These are phyloP conservation scores for Taphrina deformans DNA, from an alignment of 1,139 yeast species.

Conservation along the genomic window DNA sequence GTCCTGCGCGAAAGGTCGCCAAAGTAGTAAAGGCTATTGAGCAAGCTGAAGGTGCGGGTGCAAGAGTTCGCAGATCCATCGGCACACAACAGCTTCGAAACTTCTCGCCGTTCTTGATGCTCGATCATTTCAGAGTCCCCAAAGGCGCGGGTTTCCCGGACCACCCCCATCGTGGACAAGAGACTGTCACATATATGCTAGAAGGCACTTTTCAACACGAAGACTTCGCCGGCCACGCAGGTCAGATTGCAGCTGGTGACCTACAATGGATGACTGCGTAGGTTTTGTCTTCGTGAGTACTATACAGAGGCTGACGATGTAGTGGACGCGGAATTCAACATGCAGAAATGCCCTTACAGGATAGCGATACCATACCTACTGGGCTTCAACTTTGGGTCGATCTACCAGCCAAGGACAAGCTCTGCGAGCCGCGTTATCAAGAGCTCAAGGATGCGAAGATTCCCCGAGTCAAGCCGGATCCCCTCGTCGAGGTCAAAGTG, in stretches of 20 bases:
- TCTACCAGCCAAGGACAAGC: constrained; percentile 68
- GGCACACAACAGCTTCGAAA: constrained; percentile 68
- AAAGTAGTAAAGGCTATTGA: constrained; percentile 66
- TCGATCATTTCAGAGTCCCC: constrained; percentile 70
- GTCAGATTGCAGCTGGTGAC: constrained; percentile 79
- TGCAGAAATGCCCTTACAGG: constrained; percentile 40
- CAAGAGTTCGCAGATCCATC: constrained; percentile 76
- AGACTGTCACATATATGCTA: constrained; percentile 73
- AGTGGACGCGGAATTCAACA: constrained; percentile 65
- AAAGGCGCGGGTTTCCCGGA: constrained; percentile 84
- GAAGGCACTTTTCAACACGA: constrained; percentile 84
- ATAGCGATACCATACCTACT: constrained; percentile 50
- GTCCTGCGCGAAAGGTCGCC: constrained; percentile 54
- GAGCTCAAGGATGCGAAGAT: constrained; percentile 72
- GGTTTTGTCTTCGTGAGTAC: too few species aligned
- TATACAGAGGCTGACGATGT: constrained; percentile 51
- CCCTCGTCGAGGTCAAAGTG: constrained; percentile 66
- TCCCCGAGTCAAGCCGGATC: constrained; percentile 67
- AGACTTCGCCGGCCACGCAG: constrained; percentile 83
- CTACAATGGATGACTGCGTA: constrained; percentile 88
- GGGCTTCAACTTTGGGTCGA: constrained; percentile 95
- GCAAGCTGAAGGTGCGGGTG: constrained; percentile 87
- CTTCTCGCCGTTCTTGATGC: constrained; percentile 79
- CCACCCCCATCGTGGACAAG: constrained; percentile 92
- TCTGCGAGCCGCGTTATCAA: constrained; percentile 74